These are phyloP conservation scores for Paspalum notatum DNA, from an alignment of 176 grass and related monocot genomes.

Conservation along the genomic window DNA sequence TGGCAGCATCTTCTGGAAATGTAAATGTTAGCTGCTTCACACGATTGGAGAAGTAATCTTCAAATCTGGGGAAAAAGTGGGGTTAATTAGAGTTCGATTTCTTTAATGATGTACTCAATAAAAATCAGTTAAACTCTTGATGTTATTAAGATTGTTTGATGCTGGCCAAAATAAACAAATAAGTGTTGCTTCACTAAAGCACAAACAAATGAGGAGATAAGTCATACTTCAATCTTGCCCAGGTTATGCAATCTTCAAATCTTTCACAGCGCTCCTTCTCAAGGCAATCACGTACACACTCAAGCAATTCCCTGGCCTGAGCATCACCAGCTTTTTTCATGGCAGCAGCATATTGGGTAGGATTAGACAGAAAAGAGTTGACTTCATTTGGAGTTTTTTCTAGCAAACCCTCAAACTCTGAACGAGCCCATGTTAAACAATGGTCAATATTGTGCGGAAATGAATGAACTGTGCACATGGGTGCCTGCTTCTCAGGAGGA, in stretches of 20 bases:
- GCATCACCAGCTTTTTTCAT: slow-evolving; percentile 80
- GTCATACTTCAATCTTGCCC: slow-evolving; percentile 78
- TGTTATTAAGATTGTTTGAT: background rate
- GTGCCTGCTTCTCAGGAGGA: slow-evolving; percentile 76
- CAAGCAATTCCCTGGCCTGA: slow-evolving; percentile 69
- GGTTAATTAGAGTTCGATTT: slow-evolving; percentile 18
- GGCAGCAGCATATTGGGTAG: slow-evolving; percentile 57
- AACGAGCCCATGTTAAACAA: slow-evolving; percentile 80
- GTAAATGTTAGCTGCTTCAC: slow-evolving; percentile 84
- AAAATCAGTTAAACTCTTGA: slow-evolving; percentile 15
- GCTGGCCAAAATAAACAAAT: slow-evolving; percentile 12
- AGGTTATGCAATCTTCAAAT: slow-evolving; percentile 70
- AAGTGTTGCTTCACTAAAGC: slow-evolving; percentile 8
- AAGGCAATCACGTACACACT: slow-evolving; percentile 59
- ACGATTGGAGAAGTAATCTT: slow-evolving; percentile 78
- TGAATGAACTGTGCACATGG: slow-evolving; percentile 77
- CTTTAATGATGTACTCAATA: background rate
- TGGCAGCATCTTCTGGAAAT: slow-evolving; percentile 74
- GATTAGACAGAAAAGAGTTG: slow-evolving; percentile 70
- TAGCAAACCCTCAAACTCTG: slow-evolving; percentile 77
- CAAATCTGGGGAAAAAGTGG: slow-evolving; percentile 56
- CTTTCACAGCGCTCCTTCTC: slow-evolving; percentile 64
- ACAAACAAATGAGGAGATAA: slow-evolving; percentile 32
- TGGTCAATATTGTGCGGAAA: slow-evolving; percentile 87
- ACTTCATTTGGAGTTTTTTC: slow-evolving; percentile 82